A percentile compares a stretch with the other conserved stretches of the same genome.
Conservation (phyloP, 805 yeast species). For the Priceomyces medius region DNA sequence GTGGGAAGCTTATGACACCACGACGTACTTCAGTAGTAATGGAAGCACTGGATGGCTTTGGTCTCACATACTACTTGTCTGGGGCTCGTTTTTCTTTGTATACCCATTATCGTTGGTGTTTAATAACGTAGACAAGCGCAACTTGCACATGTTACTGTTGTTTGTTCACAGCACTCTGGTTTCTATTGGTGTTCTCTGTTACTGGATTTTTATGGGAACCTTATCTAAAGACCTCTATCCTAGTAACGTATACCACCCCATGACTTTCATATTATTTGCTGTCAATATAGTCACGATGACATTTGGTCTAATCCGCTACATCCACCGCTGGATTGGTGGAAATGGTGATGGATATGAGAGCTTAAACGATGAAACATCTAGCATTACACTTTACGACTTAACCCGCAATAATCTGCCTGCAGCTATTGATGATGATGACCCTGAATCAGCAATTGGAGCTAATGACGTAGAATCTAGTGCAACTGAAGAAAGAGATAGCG, state of each 20-base stretch:
- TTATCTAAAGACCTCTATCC: constrained; percentile 68
- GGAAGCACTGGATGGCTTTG: constrained; percentile 51
- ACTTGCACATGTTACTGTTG: constrained; percentile 58
- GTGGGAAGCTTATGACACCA: constrained; percentile 79
- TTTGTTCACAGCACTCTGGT: constrained; percentile 48
- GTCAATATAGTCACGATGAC: constrained; percentile 53
- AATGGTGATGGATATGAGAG: not conserved
- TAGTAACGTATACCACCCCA: constrained; percentile 64
- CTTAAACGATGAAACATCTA: constrained; percentile 10
- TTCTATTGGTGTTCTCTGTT: constrained; percentile 51
- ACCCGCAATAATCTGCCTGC: constrained; percentile 9
- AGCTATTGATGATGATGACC: constrained; percentile 1
- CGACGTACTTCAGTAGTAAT: constrained; percentile 63
- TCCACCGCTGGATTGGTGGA: constrained; percentile 21
- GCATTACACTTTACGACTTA: constrained; percentile 26
- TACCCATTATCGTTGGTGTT: constrained; percentile 72
- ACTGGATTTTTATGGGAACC: constrained; percentile 56
- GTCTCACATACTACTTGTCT: constrained; percentile 50
- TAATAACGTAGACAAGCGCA: constrained; percentile 51
- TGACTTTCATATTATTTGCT: constrained; percentile 60
- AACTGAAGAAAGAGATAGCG: constrained; percentile 6
- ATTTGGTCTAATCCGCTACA: constrained; percentile 50
- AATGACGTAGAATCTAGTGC: constrained; percentile 12
- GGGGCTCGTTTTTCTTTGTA: constrained; percentile 47
- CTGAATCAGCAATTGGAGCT: constrained; percentile 20